Conservation (phyloP, 345 rosid genomes). For the Citrus trifoliata region DNA sequence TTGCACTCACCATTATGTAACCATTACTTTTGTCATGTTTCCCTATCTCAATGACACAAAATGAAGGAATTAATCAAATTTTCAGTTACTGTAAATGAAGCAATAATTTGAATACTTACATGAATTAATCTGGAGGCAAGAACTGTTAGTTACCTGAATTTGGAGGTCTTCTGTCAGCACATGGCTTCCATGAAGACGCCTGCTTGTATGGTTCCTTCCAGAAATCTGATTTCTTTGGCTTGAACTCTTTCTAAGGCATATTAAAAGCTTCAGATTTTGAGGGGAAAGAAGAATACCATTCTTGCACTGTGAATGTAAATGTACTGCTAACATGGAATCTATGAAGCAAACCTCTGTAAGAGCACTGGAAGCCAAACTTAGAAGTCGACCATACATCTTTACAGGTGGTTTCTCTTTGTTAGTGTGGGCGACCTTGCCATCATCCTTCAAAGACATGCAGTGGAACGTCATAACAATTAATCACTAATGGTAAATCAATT, state of each 20-base stretch:
- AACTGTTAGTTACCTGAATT: conserved; percentile 29
- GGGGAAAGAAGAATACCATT: background rate
- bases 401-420: conserved; percentile 41
- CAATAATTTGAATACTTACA: background rate
- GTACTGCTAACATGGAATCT: background rate
- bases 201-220: conserved; percentile 55
- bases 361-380: conserved; percentile 60
- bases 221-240: conserved; percentile 42
- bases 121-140: background rate
- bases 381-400: conserved; percentile 68
- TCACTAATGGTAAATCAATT: background rate
- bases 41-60: conserved; percentile 31
- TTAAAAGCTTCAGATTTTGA: conserved; percentile 2
- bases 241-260: conserved; percentile 49
- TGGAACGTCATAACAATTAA: background rate
- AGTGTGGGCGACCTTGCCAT: conserved; percentile 12
- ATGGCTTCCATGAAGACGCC: conserved; percentile 75
- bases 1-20: conserved; percentile 77
- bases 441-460: conserved; percentile 31
- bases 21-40: conserved; percentile 51
- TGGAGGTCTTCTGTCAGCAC: conserved; percentile 46
- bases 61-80: conserved; percentile 4
- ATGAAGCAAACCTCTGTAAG: conserved; percentile 61
- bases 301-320: background rate
- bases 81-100: background rate